A percentile compares a stretch with the other conserved stretches of the same genome.
These are phyloP conservation scores for Willaertia magna DNA, from an alignment of 208 protist genomes.

Conservation along the genomic window DNA sequence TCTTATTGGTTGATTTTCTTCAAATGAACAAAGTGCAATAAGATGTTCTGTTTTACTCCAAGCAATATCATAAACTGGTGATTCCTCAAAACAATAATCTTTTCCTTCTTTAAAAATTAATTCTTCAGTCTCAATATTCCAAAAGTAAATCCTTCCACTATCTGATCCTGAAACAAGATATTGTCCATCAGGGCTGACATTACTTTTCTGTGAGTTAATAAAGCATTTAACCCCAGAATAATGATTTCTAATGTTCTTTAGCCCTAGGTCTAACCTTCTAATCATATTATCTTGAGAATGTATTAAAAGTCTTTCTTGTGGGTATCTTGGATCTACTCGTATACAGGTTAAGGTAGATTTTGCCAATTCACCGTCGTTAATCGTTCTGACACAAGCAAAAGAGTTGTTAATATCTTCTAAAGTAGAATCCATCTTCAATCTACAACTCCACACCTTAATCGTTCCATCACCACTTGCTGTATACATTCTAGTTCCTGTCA, in stretches of 20 bases:
- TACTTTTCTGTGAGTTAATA: not conserved
- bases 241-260: not conserved
- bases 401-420: not conserved
- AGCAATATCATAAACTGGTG: not conserved
- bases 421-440: not conserved
- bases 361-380: not conserved
- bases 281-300: slow-evolving; percentile 18
- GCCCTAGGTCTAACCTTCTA: not conserved
- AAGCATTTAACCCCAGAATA: slow-evolving; percentile 4
- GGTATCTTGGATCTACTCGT: not conserved
- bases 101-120: not conserved
- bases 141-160: not conserved
- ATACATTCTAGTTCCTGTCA: not conserved
- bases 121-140: not conserved
- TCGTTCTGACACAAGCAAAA: not conserved
- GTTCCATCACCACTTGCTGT: not conserved
- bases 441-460: slow-evolving; percentile 3
- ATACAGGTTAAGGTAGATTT: not conserved
- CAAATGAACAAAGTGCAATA: not conserved
- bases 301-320: not conserved
- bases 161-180: slow-evolving; percentile 9
- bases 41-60: not conserved
- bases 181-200: not conserved
- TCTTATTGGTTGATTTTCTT: not conserved
- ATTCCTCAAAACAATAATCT: not conserved